Evolutionary conservation across 805 yeast genomes (phyloP), one percentile per base, ranked within the genome.

Genomic region (Candida argentea): DNA sequence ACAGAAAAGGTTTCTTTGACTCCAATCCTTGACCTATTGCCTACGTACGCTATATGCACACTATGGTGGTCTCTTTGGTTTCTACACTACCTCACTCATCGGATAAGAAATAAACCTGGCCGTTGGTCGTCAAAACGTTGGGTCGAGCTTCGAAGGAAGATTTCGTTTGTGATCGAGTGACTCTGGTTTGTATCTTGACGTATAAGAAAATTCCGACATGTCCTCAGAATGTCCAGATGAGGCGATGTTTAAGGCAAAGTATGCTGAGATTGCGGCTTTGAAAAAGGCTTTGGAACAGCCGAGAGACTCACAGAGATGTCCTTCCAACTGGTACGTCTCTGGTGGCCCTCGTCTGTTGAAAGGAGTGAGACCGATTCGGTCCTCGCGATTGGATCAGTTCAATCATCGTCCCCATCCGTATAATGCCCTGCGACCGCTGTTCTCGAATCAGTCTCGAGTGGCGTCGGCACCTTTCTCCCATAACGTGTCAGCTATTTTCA

Each of bases 401-500:
- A n/a, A n/a, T n/a, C n/a, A n/a, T n/a, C n/a, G n/a, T n/a, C n/a
- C n/a, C n/a, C n/a, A n/a, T n/a, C n/a, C n/a, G n/a, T n/a, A n/a
- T n/a, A n/a, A n/a, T n/a, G 19, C 16, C 13, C 13, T 20, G 17
- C 29, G 20, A 8, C 9, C 9, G 7, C 7, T 7, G 10, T 18
- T 18, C 10, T 10, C 7, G 20, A 18, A 18, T 18, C 10, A 18
- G 7, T 8, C 9, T 18, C 9, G 20, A 18, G 20, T 10, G 20
- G 20, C 20, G 10, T 7, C 20, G 22, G n/a, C 15, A 18, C 15
- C 16, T n/a, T 24, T 6, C 11, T 12, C 16, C 17, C 37, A 55
- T 15, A 57, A 57, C 30, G 48, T 52, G 44, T 41, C 57, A 1
- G 34, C 56, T 1, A 45, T 57, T 3, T 43, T 57, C 10, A n/a